Evolutionary conservation across 2,329 filamentous ascomycete genomes (phyloP).

Genomic region (Talaromyces sp.): DNA sequence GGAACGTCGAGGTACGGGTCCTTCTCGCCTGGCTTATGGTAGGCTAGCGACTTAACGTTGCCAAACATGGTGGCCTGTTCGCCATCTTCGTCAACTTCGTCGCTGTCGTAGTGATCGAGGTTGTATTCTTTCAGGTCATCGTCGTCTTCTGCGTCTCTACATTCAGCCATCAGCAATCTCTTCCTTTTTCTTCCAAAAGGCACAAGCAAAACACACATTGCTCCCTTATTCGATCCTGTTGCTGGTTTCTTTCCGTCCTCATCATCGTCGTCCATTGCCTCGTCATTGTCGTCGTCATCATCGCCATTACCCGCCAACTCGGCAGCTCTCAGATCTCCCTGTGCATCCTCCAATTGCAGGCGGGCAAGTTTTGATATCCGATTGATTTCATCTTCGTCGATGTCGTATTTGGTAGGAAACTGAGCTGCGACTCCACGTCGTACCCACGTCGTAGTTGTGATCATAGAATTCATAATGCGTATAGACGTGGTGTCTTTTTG

Average conservation of each 20-base stretch:
- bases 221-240: neutral
- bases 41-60: constrained; percentile 87
- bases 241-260: constrained; percentile 17
- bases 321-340: constrained; percentile 75
- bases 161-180: neutral
- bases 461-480: constrained; percentile 53
- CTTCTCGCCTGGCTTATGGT: constrained; percentile 89
- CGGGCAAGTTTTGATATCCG: constrained; percentile 70
- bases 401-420: constrained; percentile 68
- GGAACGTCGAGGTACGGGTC: constrained; percentile 94
- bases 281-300: constrained; percentile 33
- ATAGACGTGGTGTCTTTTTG: neutral
- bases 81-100: constrained; percentile 60
- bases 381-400: constrained; percentile 70
- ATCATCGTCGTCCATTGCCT: constrained; percentile 18
- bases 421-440: constrained; percentile 70
- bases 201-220: neutral
- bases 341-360: constrained; percentile 83
- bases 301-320: constrained; percentile 42
- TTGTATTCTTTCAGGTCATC: constrained; percentile 95
- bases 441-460: constrained; percentile 71
- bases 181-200: neutral
- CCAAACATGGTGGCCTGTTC: constrained; percentile 88
- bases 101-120: constrained; percentile 90
- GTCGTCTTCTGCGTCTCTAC: constrained; percentile 50